A percentile compares a stretch with the other conserved stretches of the same genome.
These are phyloP conservation scores for Hapsidospora chrysogenum DNA, from an alignment of 495 filamentous ascomycete species.

Conservation along the genomic window DNA sequence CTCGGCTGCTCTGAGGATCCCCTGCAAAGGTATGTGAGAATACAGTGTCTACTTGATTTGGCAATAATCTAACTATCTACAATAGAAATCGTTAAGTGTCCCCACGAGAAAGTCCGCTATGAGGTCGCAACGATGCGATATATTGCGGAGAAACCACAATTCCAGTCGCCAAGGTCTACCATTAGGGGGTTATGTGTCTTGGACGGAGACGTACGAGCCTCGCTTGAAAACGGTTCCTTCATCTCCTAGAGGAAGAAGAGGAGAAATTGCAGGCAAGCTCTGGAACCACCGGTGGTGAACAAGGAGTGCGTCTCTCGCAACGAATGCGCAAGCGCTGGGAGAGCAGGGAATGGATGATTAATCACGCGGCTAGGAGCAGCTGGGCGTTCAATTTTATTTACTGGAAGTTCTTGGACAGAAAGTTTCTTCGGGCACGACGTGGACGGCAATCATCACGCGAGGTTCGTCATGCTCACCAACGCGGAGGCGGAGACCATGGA, in stretches of 20 bases:
- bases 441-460: constrained; percentile 6
- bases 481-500: constrained; percentile 7
- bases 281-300: neutral
- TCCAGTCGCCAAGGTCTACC: constrained; percentile 19
- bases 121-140: constrained; percentile 28
- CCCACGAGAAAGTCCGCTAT: constrained; percentile 19
- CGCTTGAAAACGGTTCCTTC: constrained; percentile 11
- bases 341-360: constrained; percentile 13
- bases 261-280: neutral
- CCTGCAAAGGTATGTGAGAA: constrained; percentile 1
- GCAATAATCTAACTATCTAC: neutral
- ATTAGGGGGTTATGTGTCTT: constrained; percentile 14
- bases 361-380: constrained; percentile 11
- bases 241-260: constrained; percentile 10
- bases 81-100: constrained; percentile 7
- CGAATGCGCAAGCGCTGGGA: constrained; percentile 16
- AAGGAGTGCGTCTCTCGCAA: constrained; percentile 3
- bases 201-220: constrained; percentile 8
- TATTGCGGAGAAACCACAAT: constrained; percentile 21
- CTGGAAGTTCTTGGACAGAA: constrained; percentile 1
- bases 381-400: constrained; percentile 11
- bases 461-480: constrained; percentile 7
- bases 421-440: constrained; percentile 8
- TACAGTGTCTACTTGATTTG: neutral
- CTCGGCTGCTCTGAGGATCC: constrained; percentile 7